Evolutionary conservation across 768 basidiomycete species (phyloP).

Genomic region (Suillus placidus): DNA sequence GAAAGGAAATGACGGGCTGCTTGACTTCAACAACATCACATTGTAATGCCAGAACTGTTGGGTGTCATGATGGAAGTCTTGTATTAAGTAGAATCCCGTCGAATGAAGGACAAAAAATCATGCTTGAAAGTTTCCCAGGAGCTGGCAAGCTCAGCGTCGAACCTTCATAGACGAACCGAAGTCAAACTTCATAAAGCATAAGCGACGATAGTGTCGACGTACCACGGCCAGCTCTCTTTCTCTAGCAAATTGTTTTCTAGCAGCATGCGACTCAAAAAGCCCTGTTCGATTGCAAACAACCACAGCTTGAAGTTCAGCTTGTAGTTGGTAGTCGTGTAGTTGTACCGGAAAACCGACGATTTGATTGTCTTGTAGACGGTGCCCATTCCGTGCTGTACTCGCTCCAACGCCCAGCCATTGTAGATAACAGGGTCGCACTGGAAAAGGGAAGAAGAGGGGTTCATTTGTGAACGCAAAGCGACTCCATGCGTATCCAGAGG

Average conservation of each 20-base stretch:
- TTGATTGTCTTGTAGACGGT: constrained; percentile 5
- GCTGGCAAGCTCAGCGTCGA: constrained; percentile 1
- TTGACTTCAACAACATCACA: not conserved
- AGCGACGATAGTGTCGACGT: not conserved
- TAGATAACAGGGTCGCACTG: constrained; percentile 15
- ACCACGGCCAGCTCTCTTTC: constrained; percentile 3
- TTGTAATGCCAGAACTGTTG: not conserved
- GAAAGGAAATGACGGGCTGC: not conserved
- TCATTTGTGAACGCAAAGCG: constrained; percentile 5
- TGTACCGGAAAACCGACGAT: constrained; percentile 12
- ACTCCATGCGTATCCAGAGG: constrained; percentile 20
- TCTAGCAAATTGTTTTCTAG: not conserved
- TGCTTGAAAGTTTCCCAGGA: not conserved
- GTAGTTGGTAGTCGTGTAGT: constrained; percentile 9
- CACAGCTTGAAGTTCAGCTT: constrained; percentile 4
- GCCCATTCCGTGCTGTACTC: not conserved
- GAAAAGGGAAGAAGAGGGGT: constrained; percentile 8
- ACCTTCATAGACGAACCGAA: not conserved
- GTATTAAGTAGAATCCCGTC: not conserved
- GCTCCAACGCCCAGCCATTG: constrained; percentile 12
- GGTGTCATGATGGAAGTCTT: not conserved
- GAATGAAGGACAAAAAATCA: not conserved
- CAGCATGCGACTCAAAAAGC: not conserved
- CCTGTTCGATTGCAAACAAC: not conserved
- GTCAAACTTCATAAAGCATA: not conserved